A percentile compares a stretch with the other conserved stretches of the same genome.
Conservation (phyloP, 2,329 filamentous ascomycete species). For the Decorospora gaudefroyi region DNA sequence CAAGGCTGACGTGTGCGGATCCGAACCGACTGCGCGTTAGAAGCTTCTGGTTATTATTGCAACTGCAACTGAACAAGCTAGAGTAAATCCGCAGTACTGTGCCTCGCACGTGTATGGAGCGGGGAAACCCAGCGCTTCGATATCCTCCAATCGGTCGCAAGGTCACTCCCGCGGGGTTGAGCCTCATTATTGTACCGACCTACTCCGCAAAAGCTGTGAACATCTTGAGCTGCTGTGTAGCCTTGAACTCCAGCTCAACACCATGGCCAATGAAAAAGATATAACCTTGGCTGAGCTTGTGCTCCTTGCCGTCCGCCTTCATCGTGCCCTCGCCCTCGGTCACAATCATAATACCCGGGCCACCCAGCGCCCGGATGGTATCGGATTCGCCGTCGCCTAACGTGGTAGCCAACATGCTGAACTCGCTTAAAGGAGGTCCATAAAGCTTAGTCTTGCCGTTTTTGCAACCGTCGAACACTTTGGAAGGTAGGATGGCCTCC, state of each 20-base stretch:
- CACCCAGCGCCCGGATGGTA: slow-evolving; percentile 58
- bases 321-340: slow-evolving; percentile 63
- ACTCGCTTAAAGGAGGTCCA: slow-evolving; percentile 71
- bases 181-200: slow-evolving; percentile 12
- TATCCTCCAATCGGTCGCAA: slow-evolving; percentile 26
- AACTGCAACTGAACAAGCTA: neutral
- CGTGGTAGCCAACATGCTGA: slow-evolving; percentile 67
- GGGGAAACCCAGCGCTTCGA: slow-evolving; percentile 17
- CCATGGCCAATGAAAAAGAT: slow-evolving; percentile 70
- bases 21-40: slow-evolving; percentile 20
- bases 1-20: slow-evolving; percentile 27
- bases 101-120: slow-evolving; percentile 11
- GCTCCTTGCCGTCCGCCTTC: slow-evolving; percentile 57
- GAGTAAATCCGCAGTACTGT: slow-evolving; percentile 2
- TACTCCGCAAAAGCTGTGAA: slow-evolving; percentile 57
- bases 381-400: slow-evolving; percentile 64
- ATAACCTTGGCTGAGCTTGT: slow-evolving; percentile 63
- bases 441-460: slow-evolving; percentile 67
- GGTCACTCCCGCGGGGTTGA: slow-evolving; percentile 18
- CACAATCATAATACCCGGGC: slow-evolving; percentile 67
- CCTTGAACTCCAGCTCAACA: slow-evolving; percentile 54
- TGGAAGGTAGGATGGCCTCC: slow-evolving; percentile 60
- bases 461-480: slow-evolving; percentile 57
- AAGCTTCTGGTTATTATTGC: slow-evolving; percentile 5
- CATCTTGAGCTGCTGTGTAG: slow-evolving; percentile 52